These are phyloP conservation scores for Yarrowia sp. DNA, from an alignment of 805 yeast species.

Conservation along the genomic window DNA sequence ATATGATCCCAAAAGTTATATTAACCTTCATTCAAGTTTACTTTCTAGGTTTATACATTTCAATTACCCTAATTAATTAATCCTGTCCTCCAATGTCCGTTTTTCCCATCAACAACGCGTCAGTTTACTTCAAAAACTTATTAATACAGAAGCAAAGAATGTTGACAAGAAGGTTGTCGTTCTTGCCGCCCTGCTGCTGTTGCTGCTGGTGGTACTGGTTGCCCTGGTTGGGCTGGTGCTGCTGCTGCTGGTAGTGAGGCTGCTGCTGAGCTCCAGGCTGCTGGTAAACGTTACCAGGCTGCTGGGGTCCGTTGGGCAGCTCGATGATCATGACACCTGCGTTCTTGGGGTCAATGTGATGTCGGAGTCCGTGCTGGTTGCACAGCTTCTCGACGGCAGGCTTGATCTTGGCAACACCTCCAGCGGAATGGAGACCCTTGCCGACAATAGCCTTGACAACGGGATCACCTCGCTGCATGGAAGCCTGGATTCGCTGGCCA, in stretches of 20 bases:
- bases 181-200: constrained; percentile 28
- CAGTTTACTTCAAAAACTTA: constrained; percentile 28
- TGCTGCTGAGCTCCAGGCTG: constrained; percentile 34
- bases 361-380: constrained; percentile 57
- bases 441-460: constrained; percentile 84
- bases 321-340: constrained; percentile 78
- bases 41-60: background rate
- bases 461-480: constrained; percentile 54
- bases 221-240: constrained; percentile 25
- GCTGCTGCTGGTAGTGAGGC: constrained; percentile 34
- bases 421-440: constrained; percentile 79
- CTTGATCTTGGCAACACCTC: constrained; percentile 80
- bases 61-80: background rate
- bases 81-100: background rate
- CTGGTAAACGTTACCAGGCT: constrained; percentile 30
- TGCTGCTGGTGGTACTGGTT: constrained; percentile 29
- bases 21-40: background rate
- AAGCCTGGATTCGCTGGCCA: constrained; percentile 69
- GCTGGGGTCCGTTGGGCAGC: constrained; percentile 39
- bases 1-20: background rate
- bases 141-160: constrained; percentile 31
- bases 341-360: constrained; percentile 66
- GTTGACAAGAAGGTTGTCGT: constrained; percentile 31
- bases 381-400: constrained; percentile 87
- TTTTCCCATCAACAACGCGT: background rate